A percentile compares a stretch with the other conserved stretches of the same genome.
Evolutionary conservation across 2,329 filamentous ascomycete species (phyloP).

Genomic region (Venturia oleaginea): DNA sequence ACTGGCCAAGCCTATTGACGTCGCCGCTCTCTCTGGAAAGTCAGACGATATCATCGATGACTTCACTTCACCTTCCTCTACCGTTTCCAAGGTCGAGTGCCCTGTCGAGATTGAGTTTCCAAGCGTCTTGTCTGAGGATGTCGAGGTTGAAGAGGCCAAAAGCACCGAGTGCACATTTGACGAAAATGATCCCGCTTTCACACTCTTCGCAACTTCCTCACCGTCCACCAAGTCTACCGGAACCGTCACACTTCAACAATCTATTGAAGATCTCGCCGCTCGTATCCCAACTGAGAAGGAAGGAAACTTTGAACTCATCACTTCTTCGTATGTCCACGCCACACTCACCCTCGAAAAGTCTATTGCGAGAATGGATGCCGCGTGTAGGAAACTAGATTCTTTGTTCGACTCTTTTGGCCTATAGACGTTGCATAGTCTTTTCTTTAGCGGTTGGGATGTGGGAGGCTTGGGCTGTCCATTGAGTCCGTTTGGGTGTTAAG

Average conservation of each 20-base stretch:
- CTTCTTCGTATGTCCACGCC: background rate
- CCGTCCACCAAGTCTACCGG: constrained; percentile 20
- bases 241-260: constrained; percentile 27
- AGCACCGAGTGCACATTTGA: constrained; percentile 42
- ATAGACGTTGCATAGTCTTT: background rate
- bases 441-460: background rate
- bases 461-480: background rate
- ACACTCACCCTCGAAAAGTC: background rate
- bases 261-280: constrained; percentile 27
- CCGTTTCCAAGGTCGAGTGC: constrained; percentile 38
- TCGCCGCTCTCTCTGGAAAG: constrained; percentile 63
- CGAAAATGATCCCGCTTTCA: constrained; percentile 53
- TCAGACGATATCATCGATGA: constrained; percentile 29
- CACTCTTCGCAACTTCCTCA: constrained; percentile 46
- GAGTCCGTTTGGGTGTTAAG: background rate
- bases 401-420: background rate
- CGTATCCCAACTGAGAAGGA: constrained; percentile 56
- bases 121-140: constrained; percentile 19
- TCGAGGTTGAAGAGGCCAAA: constrained; percentile 17
- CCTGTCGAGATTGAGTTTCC: constrained; percentile 37
- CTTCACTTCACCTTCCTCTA: constrained; percentile 23
- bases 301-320: constrained; percentile 16
- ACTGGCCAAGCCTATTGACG: constrained; percentile 49
- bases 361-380: constrained; percentile 8
- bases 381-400: background rate